Evolutionary conservation across 169 alveolate species (phyloP), one percentile per base, ranked within the genome.

Genomic region (Plasmodium cynomolgi): DNA sequence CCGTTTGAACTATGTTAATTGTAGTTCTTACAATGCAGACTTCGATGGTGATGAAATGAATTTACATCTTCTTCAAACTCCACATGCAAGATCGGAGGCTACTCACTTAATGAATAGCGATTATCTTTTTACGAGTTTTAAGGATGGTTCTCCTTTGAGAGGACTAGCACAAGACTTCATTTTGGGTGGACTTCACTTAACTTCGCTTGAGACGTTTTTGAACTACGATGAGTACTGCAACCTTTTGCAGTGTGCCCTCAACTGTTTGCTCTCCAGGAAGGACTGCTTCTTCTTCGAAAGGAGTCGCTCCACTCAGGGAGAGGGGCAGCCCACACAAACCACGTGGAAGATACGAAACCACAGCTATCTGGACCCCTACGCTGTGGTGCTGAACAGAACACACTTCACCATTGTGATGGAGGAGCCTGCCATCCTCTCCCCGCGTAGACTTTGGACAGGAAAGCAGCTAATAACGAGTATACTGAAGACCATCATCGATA

Each of bases 1-100:
- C 90, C 97, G 99, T 93, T 97, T 99, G 95, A 99, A 99, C 96
- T 99, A 99, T 95, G 99, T 99, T 33, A 99, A 99, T 95, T 99
- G 99, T 96, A 98, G 98, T 95, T 98, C 99, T 26, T 99, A 99
- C 98, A 99, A 99, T 96, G 99, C 99, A 0, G 99, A 99, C 96
- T 99, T 99, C 96, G 99, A 99, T 94, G 99, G 99, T 5, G 99
- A 99, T 95, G 99, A 99, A 96, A 99, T 99, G 99, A 99, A 99
- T 95, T 84, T 99, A 75, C 99, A 99, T 92, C 97, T 99, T 56
- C 98, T 99, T 9, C 99, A 98, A 97, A 99, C 98, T 62, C 97
- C 98, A 84, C 94, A 97, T 39, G 99, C 99, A 0, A 98, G 99
- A 81, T 97, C 99, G 17, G 99, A 99, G 92, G 99, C 99, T 7